Conservation (phyloP, 2,329 filamentous ascomycete species). For the Ambrosiella beaveri region DNA sequence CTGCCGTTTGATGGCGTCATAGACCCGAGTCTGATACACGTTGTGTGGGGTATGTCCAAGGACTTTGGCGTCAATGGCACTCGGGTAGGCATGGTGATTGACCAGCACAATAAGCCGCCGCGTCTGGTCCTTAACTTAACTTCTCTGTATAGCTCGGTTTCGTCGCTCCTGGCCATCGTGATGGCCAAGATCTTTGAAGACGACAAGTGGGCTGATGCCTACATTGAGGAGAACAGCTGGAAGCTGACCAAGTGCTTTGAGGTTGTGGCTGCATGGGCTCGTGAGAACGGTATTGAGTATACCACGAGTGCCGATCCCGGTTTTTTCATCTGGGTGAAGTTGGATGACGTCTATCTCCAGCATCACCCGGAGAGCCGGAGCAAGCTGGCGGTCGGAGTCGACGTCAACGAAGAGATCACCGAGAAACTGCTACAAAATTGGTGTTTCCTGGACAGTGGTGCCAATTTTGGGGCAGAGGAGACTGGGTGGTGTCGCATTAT, state of each 20-base stretch:
- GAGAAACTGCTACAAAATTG: conserved; percentile 18
- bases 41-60: conserved; percentile 29
- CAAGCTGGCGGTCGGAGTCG: background rate
- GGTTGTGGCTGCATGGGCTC: conserved; percentile 22
- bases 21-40: conserved; percentile 32
- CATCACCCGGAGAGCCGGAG: conserved; percentile 12
- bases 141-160: conserved; percentile 27
- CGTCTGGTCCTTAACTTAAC: conserved; percentile 22
- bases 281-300: conserved; percentile 26
- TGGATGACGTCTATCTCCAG: conserved; percentile 20
- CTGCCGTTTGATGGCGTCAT: conserved; percentile 28
- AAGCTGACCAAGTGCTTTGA: conserved; percentile 24
- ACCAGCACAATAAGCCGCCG: conserved; percentile 26
- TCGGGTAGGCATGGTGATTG: conserved; percentile 32
- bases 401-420: conserved; percentile 18
- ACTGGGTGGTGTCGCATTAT: conserved; percentile 25
- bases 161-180: conserved; percentile 26
- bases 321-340: conserved; percentile 38
- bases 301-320: conserved; percentile 31
- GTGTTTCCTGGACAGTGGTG: conserved; percentile 23
- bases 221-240: conserved; percentile 26
- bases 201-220: conserved; percentile 25
- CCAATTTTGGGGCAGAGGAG: conserved; percentile 23
- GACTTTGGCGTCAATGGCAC: conserved; percentile 42
- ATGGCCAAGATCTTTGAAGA: conserved; percentile 28